Base-by-base conservation (phyloP, 2,329 filamentous ascomycete species). In the Apiospora aurea region DNA sequence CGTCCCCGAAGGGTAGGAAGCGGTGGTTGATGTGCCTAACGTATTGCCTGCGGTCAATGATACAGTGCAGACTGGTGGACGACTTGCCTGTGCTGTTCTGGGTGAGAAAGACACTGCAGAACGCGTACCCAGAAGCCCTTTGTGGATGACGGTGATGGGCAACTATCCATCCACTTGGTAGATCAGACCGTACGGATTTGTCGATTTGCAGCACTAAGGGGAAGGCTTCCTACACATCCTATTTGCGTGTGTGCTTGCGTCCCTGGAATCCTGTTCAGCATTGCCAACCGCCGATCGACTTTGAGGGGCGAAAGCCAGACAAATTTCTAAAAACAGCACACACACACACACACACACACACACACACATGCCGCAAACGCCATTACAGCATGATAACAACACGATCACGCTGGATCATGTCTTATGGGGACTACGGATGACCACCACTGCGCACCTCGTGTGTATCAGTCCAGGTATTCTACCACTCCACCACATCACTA, bases 311-410 rank as follows among this genome's bases (percentile, higher is more conserved):
- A 18, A 2, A 0, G 18, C 38, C 6, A 5, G 34, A 64, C 34
- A 7, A 8, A 14, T 21, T 61, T 61, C 53, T 61, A 61, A 38
- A 61, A 61, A 61, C 53, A 61, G 53, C 51, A 57, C 14, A 29
- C n/a, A 0, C 11, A 24, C n/a, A 43, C 8, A 38, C 29, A 34
- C 8, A 38, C 16, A 13, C 21, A 3, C 11, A 24, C n/a, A 43
- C 8, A 38, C 29, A 38, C 8, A 38, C 16, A 13, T 16, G 21
- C 16, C 53, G 34, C 26, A 4, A 61, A 18, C n/a, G 26, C 21
- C 6, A n/a, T 4, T 2, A 2, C 34, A 41, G 57, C 34, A 64
- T 5, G 57, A n/a, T 29, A 38, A 7, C 8, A 41, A 14, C 34
- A 41, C 18, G 34, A 64, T 41, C 10, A 64, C 21, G 3, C 18